Conservation (phyloP, 129 eudicot genomes). For the Glebionis coronaria region DNA sequence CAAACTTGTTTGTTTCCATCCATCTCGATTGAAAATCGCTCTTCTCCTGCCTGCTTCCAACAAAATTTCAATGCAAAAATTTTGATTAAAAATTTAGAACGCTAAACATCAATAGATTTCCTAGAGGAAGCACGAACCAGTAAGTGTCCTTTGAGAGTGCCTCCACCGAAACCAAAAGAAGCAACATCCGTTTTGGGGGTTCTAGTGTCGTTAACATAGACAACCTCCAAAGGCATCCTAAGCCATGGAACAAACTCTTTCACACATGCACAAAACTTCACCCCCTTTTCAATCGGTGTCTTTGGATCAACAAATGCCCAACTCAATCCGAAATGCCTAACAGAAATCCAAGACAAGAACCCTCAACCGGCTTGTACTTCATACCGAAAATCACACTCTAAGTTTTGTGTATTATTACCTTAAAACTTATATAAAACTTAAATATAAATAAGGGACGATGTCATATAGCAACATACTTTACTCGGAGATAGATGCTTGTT, state of each 20-base stretch:
- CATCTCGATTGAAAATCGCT: constrained; percentile 80
- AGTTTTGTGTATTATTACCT: constrained; percentile 3
- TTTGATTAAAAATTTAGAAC: neutral
- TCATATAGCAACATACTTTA: neutral
- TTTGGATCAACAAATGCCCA: constrained; percentile 95
- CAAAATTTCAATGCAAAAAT: constrained; percentile 14
- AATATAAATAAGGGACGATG: neutral
- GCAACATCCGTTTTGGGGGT: constrained; percentile 37
- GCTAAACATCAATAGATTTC: neutral
- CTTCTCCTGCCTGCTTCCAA: constrained; percentile 82
- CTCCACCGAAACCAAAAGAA: constrained; percentile 79
- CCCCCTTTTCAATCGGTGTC: constrained; percentile 69
- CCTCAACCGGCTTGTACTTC: neutral
- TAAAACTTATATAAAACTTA: neutral
- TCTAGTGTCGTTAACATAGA: constrained; percentile 54
- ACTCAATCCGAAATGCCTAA: constrained; percentile 76
- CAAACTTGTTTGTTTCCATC: constrained; percentile 79
- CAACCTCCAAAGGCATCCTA: constrained; percentile 83
- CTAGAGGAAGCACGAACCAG: constrained; percentile 50
- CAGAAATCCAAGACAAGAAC: constrained; percentile 10
- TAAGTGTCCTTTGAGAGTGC: constrained; percentile 84
- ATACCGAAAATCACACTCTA: constrained; percentile 8
- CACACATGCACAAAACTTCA: constrained; percentile 80
- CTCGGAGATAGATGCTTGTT: no score
- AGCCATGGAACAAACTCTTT: constrained; percentile 89